Evolutionary conservation across 1,284 basidiomycete genomes (phyloP).

Genomic region (Meira nashicola): DNA sequence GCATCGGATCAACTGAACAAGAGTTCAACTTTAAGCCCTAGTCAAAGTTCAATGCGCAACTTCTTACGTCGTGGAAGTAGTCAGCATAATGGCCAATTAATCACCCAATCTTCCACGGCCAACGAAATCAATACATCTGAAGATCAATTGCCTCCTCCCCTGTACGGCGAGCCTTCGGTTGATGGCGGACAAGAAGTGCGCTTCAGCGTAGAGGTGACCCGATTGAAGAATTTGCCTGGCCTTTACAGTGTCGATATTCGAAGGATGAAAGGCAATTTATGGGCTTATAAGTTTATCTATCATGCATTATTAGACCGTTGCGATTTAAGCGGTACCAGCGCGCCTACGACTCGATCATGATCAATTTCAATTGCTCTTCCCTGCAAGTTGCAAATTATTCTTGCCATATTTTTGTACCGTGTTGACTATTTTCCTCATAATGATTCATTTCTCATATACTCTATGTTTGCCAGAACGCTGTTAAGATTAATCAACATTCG

Average conservation of each 20-base stretch:
- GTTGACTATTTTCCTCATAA: no score
- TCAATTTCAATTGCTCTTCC: no score
- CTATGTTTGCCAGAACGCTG: no score
- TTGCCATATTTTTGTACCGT: no score
- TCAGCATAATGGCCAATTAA: constrained; percentile 19
- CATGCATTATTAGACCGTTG: constrained; percentile 31
- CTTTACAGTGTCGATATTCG: constrained; percentile 51
- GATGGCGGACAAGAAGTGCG: constrained; percentile 51
- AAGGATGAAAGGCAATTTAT: constrained; percentile 48
- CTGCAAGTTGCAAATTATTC: no score
- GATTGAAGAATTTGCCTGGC: constrained; percentile 45
- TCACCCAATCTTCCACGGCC: constrained; percentile 13
- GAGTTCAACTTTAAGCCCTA: constrained; percentile 21
- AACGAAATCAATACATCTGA: background rate
- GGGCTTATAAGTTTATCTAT: constrained; percentile 51
- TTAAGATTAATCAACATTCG: no score
- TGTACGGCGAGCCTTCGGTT: constrained; percentile 41
- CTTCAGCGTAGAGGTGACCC: constrained; percentile 49
- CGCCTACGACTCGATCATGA: no score
- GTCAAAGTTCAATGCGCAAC: constrained; percentile 31
- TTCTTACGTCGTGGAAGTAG: constrained; percentile 34
- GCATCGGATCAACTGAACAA: constrained; percentile 2
- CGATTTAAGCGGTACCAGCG: background rate
- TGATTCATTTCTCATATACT: no score
- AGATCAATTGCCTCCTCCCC: constrained; percentile 28